Evolutionary conservation across 495 filamentous ascomycete species (phyloP).

Genomic region (Neurospora tetrasperma): DNA sequence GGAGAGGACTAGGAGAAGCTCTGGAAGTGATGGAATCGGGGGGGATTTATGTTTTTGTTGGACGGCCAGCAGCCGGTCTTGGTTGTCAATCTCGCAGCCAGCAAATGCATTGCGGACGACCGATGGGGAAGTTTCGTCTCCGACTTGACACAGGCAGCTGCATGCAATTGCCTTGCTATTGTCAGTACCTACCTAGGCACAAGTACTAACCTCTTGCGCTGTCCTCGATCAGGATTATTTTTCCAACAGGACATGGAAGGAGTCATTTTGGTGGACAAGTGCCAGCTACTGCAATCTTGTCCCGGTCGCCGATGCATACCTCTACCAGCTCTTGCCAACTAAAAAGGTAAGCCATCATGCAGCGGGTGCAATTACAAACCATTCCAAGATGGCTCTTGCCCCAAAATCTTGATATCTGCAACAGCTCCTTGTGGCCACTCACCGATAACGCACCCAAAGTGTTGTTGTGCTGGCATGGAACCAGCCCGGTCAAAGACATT

Average conservation of each 20-base stretch:
- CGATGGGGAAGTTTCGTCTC: background rate
- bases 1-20: background rate
- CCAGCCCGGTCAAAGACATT: background rate
- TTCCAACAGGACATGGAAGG: background rate
- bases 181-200: too few species aligned
- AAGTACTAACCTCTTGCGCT: too few species aligned
- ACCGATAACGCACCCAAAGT: background rate
- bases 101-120: background rate
- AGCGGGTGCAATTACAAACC: background rate
- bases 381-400: background rate
- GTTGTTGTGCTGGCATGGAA: background rate
- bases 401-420: background rate
- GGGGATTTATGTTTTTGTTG: background rate
- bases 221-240: too few species aligned
- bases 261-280: background rate
- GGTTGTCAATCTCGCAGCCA: background rate
- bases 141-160: background rate
- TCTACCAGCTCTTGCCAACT: background rate
- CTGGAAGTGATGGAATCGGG: background rate
- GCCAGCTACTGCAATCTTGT: background rate
- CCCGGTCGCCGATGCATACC: background rate
- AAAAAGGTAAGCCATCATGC: background rate
- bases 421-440: background rate
- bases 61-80: background rate
- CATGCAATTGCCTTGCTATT: background rate